Base-by-base conservation (phyloP, 2,329 filamentous ascomycete genomes). In the Beauveria brongniartii region DNA sequence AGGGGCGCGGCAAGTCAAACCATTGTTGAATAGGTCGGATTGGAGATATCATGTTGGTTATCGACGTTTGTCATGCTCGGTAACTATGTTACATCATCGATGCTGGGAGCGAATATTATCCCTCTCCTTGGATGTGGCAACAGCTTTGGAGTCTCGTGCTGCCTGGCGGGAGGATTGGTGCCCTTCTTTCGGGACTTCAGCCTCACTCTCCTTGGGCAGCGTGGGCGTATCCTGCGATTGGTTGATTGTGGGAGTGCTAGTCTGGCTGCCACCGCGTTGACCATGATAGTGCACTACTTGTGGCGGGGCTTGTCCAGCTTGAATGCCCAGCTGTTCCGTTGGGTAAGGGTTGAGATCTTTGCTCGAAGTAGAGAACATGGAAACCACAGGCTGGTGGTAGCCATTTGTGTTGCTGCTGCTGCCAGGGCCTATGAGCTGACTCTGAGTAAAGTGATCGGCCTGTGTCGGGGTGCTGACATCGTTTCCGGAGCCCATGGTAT, bases 301-400 rank as follows among this genome's bases (percentile, higher is more conserved):
- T 10, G 85, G 85, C 28, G 84, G 84, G 18, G 80, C 77, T 69
- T 87, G 84, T 18, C 84, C 84, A 44, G 81, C 81, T 65, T 86
- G 82, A 2, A 82, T 80, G 18, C 84, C 85, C 5, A 88, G 73
- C 55, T 87, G 77, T 66, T 88, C 83, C 30, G 84, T 86, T 5
- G 86, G 85, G 67, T 88, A 88, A 0, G 82, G 86, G 67, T 88
- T 83, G 37, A 89, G 74, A 68, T 89, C 86, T 70, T 86, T 86
- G 72, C 85, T 88, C 10, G 85, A 88, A 1, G 86, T 89, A 41
- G 85, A 88, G 67, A 89, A 89, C 24, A 84, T 86, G 50, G 85
- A 88, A 48, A 88, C 82, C 24, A 88, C 77, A 5, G 86, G 85
- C 69, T 87, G 84, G 68, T 86, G 84, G 67, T 88, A 88, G n/a